Base-by-base conservation (phyloP, 148 eudicot genomes). In the Cornus suecica region DNA sequence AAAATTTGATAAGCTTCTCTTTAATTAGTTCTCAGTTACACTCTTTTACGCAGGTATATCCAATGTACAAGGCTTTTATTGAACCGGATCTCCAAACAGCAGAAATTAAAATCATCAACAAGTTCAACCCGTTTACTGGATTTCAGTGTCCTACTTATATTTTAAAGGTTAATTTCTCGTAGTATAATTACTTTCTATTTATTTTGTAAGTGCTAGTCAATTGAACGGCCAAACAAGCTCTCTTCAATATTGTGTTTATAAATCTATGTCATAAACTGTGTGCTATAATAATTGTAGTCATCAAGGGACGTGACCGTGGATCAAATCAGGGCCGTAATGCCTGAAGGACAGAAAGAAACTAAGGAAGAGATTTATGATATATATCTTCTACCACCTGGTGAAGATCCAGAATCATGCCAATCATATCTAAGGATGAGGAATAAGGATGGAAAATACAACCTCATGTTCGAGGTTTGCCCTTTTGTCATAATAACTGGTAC, bases 21-120 rank as follows among this genome's bases (percentile, higher is more conserved):
- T 68, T 29, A 54, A 76, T 2, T 8, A 77, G 41, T 82, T 78
- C 73, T 76, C 75, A 78, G 56, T 56, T 74, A 41, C 24, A 51
- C 70, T 70, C 66, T 80, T 75, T 52, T 75, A 66, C 16, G 66
- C 88, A 94, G 98, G 98, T 94, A 25, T 92, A 94, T 79, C 98
- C 98, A 22, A 94, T 94, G 98, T 94, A 94, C 83, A 92, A 94
- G 89, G 97, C 97, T 74, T 94, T 94, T 71, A 94, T 94, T 71
- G 98, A 94, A 84, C 98, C 98, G 72, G 97, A 94, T 83, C 88
- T 94, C 75, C 90, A 91, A 82, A 94, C 94, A 26, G 96, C 98
- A 11, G 97, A 94, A 67, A 92, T 94, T 76, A 90, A 88, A 87
- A 94, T 94, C 63, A 80, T 81, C 54, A 94, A 94, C 89, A 94